Percentiles rank a stretch among this genome's conserved stretches.
These are phyloP conservation scores for Auricularia sp. DNA, from an alignment of 768 basidiomycete genomes.

Conservation along the genomic window DNA sequence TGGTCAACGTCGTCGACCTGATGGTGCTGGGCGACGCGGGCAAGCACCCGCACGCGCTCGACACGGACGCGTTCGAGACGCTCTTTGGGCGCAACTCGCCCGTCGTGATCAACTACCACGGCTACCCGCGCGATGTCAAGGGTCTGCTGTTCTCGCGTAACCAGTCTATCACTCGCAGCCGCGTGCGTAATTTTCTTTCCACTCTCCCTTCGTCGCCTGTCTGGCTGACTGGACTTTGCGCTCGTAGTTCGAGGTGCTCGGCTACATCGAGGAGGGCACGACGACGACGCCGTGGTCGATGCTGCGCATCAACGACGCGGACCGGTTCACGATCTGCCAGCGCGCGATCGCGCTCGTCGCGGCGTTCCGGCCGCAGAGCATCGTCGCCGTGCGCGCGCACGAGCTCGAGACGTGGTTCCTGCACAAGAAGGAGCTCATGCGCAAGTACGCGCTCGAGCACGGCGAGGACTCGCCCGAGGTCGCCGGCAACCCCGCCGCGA, in stretches of 20 bases:
- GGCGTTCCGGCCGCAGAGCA: slow-evolving; percentile 18
- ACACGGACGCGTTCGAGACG: slow-evolving; percentile 47
- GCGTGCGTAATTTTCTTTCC: slow-evolving; percentile 31
- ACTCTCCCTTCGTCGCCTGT: slow-evolving; percentile 26
- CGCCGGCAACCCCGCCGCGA: neutral
- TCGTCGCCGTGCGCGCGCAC: slow-evolving; percentile 12
- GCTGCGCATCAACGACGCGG: slow-evolving; percentile 3
- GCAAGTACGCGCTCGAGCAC: slow-evolving; percentile 11
- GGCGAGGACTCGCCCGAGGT: slow-evolving; percentile 13
- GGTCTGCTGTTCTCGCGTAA: slow-evolving; percentile 51
- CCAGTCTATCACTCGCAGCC: slow-evolving; percentile 14
- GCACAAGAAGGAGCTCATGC: slow-evolving; percentile 10
- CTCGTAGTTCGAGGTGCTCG: slow-evolving; percentile 20
- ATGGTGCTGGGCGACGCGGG: slow-evolving; percentile 69
- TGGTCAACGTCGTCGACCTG: slow-evolving; percentile 84
- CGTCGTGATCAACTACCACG: slow-evolving; percentile 78
- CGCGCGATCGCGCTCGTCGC: slow-evolving; percentile 16
- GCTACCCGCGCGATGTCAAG: slow-evolving; percentile 64
- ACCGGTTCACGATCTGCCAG: slow-evolving; percentile 24
- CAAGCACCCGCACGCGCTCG: slow-evolving; percentile 67
- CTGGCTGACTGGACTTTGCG: neutral
- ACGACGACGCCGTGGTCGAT: slow-evolving; percentile 63
- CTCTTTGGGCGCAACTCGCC: slow-evolving; percentile 65
- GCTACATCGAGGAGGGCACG: slow-evolving; percentile 31
- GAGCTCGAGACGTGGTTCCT: slow-evolving; percentile 11